Evolutionary conservation across 768 basidiomycete species (phyloP), one percentile per base, ranked within the genome.

Genomic region (Sporobolomyces pararoseus): DNA sequence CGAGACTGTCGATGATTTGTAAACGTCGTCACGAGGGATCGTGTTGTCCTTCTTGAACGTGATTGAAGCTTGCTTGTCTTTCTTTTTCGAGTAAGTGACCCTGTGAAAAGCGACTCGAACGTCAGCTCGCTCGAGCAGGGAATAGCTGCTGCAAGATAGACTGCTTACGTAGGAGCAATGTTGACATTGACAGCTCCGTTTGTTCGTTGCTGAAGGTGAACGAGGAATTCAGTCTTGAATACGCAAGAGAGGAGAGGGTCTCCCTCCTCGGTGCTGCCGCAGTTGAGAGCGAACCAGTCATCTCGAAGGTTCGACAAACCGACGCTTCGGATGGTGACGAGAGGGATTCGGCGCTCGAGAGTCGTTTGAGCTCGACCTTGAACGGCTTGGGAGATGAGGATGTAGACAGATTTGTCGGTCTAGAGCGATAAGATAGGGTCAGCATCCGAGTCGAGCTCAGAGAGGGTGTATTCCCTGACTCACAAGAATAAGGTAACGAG

Each of bases 201-300:
- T 0, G 91, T 93, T 57, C 91, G 80, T 62, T 87, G 88, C 65
- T 94, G 81, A 39, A 99, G 84, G 75, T 88, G 87, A 23, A 91
- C 85, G 21, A 87, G 83, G 61, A 99, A 83, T 78, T 99, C 96
- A 0, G 96, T 98, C 84, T 99, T 99, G 85, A 98, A 94, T 72
- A 87, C 83, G 75, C 90, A 93, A 71, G 86, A 88, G 77, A 99
- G 84, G 66, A 97, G 83, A 0, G 95, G 93, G 77, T 99, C 96
- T 35, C 94, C 95, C 78, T 98, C 95, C 79, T 97, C 94, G 23
- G 88, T 86, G 13, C 84, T 82, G 64, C 84, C 86, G 52, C 85
- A 85, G 76, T 94, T 94, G 77, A 98, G 80, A 1, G 84, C 85
- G 80, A 98, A 84, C 90, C 94, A 99, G 78, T 98, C 96, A 73